phyloP scores from a whole-genome alignment of 2,329 filamentous ascomycete genomes.

The Colletotrichum liaoningense region DNA sequence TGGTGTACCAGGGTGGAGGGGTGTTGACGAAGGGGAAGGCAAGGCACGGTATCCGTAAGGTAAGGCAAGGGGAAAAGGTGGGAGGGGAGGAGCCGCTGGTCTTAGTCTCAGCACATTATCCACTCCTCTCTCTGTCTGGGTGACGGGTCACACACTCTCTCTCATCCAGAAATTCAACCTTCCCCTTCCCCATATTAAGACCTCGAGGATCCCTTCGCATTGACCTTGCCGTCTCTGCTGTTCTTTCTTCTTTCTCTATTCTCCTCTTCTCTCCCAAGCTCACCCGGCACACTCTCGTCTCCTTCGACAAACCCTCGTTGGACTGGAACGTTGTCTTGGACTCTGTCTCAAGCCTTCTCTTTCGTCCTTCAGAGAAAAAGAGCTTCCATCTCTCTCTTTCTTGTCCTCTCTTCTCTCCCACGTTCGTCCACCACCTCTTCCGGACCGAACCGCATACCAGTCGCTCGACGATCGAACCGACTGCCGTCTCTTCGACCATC shows the following conservation, averaged over 20 bases:
- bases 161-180: conserved; percentile 24
- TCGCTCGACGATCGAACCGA: background rate
- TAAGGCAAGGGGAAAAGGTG: background rate
- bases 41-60: background rate
- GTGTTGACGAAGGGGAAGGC: background rate
- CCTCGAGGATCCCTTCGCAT: conserved; percentile 34
- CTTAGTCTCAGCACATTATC: conserved; percentile 23
- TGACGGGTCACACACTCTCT: background rate
- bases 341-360: background rate
- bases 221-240: conserved; percentile 5
- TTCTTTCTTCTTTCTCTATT: background rate
- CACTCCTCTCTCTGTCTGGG: conserved; percentile 7
- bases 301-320: background rate
- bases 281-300: background rate
- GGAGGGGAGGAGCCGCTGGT: conserved; percentile 19
- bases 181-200: conserved; percentile 34
- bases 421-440: background rate
- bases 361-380: background rate
- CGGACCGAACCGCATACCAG: background rate
- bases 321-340: background rate
- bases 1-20: background rate
- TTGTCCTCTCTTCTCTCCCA: background rate
- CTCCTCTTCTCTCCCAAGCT: background rate
- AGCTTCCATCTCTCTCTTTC: background rate
- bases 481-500: background rate